A percentile compares a stretch with the other conserved stretches of the same genome.
phyloP scores from a whole-genome alignment of 2,329 filamentous ascomycete genomes.

The Macroventuria anomochaeta region DNA sequence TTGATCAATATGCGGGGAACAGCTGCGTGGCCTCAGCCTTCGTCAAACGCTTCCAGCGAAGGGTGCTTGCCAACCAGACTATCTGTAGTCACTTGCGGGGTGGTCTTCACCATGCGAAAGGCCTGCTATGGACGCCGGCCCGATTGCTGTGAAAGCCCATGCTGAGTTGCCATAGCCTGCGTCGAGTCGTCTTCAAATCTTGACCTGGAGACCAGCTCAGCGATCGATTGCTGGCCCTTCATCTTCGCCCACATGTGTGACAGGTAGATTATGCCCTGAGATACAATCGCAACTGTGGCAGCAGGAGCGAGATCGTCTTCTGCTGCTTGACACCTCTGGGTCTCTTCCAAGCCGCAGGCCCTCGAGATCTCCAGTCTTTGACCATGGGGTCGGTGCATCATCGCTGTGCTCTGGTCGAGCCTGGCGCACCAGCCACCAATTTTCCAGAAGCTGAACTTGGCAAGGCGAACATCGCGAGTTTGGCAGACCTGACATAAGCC shows the following conservation, averaged over 20 bases:
- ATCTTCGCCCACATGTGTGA: neutral
- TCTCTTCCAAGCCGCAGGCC: neutral
- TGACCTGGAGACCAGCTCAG: neutral
- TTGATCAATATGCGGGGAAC: conserved; percentile 27
- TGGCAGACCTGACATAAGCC: neutral
- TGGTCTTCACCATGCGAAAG: conserved; percentile 14
- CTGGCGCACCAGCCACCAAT: conserved; percentile 4
- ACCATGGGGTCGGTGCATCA: neutral
- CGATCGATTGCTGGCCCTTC: neutral
- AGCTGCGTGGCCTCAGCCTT: conserved; percentile 17
- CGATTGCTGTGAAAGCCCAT: conserved; percentile 22
- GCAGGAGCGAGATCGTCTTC: neutral
- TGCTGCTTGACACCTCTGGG: neutral
- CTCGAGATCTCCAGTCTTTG: neutral
- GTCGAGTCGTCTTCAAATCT: conserved; percentile 4
- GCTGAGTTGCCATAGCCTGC: conserved; percentile 11
- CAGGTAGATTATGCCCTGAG: neutral
- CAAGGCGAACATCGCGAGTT: neutral
- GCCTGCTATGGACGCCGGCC: conserved; percentile 24
- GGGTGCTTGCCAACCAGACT: conserved; percentile 1
- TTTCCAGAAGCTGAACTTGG: conserved; percentile 1
- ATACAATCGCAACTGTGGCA: neutral
- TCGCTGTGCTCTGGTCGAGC: neutral
- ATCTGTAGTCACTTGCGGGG: conserved; percentile 11
- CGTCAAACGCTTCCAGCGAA: conserved; percentile 1